Evolutionary conservation across 192 early-diverging fungal genomes (phyloP).

Genomic region (Podila epigama): DNA sequence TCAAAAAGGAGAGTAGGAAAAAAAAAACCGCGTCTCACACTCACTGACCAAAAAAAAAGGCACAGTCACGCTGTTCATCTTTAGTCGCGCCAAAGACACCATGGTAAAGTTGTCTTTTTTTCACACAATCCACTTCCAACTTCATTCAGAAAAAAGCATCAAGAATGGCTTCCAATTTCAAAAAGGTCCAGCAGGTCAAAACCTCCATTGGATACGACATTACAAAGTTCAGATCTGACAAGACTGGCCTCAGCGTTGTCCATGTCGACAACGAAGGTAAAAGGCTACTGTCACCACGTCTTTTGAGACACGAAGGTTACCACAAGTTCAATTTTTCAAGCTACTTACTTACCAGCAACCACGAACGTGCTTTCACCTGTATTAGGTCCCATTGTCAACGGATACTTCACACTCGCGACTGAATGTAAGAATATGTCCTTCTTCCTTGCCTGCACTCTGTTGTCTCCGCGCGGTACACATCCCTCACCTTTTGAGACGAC

Average conservation of each 20-base stretch:
- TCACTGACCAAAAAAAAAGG: conserved; percentile 1
- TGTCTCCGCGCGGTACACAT: no score
- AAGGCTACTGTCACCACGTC: no score
- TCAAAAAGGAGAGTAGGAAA: neutral
- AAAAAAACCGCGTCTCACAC: neutral
- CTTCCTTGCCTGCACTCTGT: no score
- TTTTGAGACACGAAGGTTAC: neutral
- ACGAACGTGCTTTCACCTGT: neutral
- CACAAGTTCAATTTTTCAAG: neutral
- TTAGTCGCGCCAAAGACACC: neutral
- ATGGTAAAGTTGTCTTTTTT: conserved; percentile 9
- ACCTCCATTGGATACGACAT: conserved; percentile 57
- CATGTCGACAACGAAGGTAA: conserved; percentile 61
- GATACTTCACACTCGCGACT: conserved; percentile 64
- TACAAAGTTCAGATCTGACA: conserved; percentile 56
- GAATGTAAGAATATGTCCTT: conserved; percentile 51
- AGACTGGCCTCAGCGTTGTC: conserved; percentile 62
- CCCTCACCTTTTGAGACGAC: no score
- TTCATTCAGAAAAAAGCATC: neutral
- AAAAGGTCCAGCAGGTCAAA: conserved; percentile 50
- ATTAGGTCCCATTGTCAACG: conserved; percentile 63
- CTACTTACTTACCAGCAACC: neutral
- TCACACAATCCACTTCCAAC: neutral
- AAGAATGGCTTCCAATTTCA: conserved; percentile 51
- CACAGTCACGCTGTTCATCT: neutral